phyloP scores from a whole-genome alignment of 2,329 filamentous ascomycete genomes.

The Fusarium chlamydosporum region DNA sequence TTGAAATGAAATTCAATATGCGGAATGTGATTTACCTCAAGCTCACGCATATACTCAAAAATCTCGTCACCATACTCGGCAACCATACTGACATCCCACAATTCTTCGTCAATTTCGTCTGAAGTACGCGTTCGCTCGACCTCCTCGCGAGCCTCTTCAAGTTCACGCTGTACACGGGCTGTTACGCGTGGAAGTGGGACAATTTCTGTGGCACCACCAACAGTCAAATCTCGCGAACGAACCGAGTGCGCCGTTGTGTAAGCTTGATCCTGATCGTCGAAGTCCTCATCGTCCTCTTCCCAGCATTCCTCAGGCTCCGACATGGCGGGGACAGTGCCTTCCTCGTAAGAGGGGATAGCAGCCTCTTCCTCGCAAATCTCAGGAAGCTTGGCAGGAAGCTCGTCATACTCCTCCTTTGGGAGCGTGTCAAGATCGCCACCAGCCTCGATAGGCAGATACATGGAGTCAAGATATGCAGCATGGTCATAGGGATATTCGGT shows the following conservation, averaged over 20 bases:
- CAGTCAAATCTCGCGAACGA: constrained; percentile 75
- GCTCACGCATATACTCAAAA: constrained; percentile 88
- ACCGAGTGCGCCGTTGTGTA: constrained; percentile 83
- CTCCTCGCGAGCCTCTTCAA: constrained; percentile 74
- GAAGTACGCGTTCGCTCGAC: constrained; percentile 77
- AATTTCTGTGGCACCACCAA: constrained; percentile 67
- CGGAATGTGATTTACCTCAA: constrained; percentile 75
- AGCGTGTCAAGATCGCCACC: constrained; percentile 46
- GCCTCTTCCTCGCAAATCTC: constrained; percentile 54
- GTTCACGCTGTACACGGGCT: constrained; percentile 77
- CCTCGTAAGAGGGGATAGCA: constrained; percentile 45
- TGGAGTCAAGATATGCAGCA: constrained; percentile 50
- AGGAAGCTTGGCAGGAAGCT: constrained; percentile 50
- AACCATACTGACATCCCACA: constrained; percentile 97
- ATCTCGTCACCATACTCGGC: constrained; percentile 97
- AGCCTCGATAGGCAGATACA: constrained; percentile 48
- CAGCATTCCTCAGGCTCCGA: constrained; percentile 76
- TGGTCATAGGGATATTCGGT: constrained; percentile 45
- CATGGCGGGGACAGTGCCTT: constrained; percentile 49
- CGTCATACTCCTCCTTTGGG: constrained; percentile 45
- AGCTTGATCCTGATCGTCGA: constrained; percentile 73
- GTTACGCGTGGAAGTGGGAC: constrained; percentile 78
- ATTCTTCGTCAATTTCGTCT: constrained; percentile 89
- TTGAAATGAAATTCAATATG: constrained; percentile 15
- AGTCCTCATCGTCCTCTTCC: constrained; percentile 82